Percentiles rank a stretch among this genome's conserved stretches.
Evolutionary conservation across 2,329 filamentous ascomycete species (phyloP).

Genomic region (Sclerotinia subarctica): DNA sequence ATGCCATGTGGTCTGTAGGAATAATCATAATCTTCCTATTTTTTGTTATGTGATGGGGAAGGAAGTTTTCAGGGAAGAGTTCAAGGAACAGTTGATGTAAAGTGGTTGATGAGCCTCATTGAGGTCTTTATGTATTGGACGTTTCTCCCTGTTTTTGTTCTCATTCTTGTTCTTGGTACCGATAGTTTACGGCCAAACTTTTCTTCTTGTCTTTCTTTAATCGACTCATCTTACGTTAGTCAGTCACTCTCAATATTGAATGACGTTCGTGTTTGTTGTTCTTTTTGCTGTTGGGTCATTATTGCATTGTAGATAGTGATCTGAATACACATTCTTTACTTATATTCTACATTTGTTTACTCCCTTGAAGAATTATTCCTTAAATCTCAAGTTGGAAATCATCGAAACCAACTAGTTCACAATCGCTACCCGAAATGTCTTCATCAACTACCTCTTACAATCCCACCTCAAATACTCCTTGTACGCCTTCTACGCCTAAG

Average conservation of each 20-base stretch:
- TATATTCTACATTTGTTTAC: neutral
- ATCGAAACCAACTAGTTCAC: neutral
- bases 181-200: neutral
- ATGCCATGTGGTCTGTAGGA: conserved; percentile 5
- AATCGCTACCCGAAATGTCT: neutral
- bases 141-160: neutral
- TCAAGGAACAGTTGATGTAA: neutral
- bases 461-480: neutral
- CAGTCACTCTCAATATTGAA: neutral
- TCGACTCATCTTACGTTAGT: neutral
- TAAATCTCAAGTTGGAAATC: neutral
- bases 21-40: neutral
- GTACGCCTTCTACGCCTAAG: neutral
- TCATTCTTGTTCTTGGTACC: neutral
- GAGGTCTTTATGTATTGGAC: neutral
- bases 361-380: neutral
- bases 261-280: neutral
- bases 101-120: neutral
- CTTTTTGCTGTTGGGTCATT: neutral
- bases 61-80: neutral
- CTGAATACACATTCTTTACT: neutral
- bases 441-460: neutral
- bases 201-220: neutral
- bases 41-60: neutral
- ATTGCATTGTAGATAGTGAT: neutral